These are phyloP conservation scores for Dendrobium chrysotoxum DNA, from an alignment of 106 monocot genomes.

Conservation along the genomic window DNA sequence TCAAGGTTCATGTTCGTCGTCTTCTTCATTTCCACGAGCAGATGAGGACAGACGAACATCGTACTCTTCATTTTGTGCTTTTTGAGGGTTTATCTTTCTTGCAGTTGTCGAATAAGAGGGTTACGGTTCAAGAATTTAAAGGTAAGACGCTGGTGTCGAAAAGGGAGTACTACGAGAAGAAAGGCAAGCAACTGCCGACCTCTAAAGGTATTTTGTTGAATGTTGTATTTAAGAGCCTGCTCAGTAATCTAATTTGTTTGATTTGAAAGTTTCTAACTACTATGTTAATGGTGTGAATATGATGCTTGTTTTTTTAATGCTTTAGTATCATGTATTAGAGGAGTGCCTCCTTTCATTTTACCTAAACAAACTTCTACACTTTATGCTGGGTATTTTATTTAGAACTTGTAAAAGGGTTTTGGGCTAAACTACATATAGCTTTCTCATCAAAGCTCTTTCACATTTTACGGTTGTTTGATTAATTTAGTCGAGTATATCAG, in stretches of 20 bases:
- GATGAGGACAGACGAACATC: too few species aligned
- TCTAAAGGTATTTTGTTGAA: slow-evolving; percentile 47
- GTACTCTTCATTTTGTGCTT: background rate
- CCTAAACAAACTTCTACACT: background rate
- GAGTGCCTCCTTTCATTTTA: background rate
- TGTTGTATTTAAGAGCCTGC: background rate
- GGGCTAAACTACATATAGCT: background rate
- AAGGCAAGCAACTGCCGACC: slow-evolving; percentile 78
- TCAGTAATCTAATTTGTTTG: background rate
- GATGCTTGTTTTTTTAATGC: background rate
- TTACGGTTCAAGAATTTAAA: slow-evolving; percentile 72
- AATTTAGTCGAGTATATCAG: background rate
- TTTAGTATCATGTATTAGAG: background rate
- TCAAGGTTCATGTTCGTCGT: too few species aligned
- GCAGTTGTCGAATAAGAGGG: slow-evolving; percentile 78
- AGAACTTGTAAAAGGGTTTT: background rate
- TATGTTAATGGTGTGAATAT: background rate
- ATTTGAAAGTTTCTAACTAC: background rate
- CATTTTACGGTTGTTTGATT: background rate
- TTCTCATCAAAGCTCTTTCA: background rate
- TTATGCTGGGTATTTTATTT: background rate
- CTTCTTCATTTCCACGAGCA: too few species aligned
- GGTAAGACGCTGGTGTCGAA: slow-evolving; percentile 88
- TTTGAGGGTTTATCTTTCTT: slow-evolving; percentile 5
- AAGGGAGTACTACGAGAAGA: slow-evolving; percentile 87